Conservation (phyloP, 805 yeast species). For the Kockiozyma suomiensis region DNA sequence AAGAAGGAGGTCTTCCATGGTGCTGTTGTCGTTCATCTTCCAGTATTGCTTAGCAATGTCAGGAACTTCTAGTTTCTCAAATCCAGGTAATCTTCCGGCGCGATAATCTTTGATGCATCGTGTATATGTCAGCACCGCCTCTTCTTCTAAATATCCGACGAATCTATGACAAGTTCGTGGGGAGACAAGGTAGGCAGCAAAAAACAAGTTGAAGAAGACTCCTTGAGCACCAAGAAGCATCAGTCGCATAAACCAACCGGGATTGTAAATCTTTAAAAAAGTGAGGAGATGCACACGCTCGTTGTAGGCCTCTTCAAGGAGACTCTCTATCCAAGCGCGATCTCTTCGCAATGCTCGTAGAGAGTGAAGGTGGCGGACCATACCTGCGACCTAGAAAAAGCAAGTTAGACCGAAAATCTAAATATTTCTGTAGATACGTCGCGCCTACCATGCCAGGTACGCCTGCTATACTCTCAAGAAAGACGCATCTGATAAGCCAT, state of each 20-base stretch:
- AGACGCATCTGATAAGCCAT: slow-evolving; percentile 63
- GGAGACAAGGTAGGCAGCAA: slow-evolving; percentile 57
- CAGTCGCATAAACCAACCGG: slow-evolving; percentile 57
- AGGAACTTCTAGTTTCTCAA: slow-evolving; percentile 51
- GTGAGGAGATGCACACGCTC: slow-evolving; percentile 77
- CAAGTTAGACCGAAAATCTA: not conserved
- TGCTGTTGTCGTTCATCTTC: slow-evolving; percentile 56
- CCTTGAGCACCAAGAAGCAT: slow-evolving; percentile 69
- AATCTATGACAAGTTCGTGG: slow-evolving; percentile 73
- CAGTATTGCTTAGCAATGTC: slow-evolving; percentile 66
- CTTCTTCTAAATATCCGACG: slow-evolving; percentile 78
- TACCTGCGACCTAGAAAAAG: slow-evolving; percentile 56
- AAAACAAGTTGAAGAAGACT: slow-evolving; percentile 67
- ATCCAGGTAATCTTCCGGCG: slow-evolving; percentile 52
- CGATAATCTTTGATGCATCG: slow-evolving; percentile 60
- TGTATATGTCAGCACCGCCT: slow-evolving; percentile 70
- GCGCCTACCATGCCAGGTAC: slow-evolving; percentile 64
- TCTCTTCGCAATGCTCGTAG: slow-evolving; percentile 64
- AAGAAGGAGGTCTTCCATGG: slow-evolving; percentile 61
- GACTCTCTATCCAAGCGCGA: slow-evolving; percentile 73
- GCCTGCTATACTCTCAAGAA: slow-evolving; percentile 73
- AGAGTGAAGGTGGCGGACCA: slow-evolving; percentile 67
- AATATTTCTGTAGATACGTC: not conserved
- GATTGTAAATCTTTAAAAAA: slow-evolving; percentile 64
- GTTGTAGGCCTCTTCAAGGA: slow-evolving; percentile 74